These are phyloP conservation scores for Dysphania ambrosioides DNA, from an alignment of 148 eudicot species.

Conservation along the genomic window DNA sequence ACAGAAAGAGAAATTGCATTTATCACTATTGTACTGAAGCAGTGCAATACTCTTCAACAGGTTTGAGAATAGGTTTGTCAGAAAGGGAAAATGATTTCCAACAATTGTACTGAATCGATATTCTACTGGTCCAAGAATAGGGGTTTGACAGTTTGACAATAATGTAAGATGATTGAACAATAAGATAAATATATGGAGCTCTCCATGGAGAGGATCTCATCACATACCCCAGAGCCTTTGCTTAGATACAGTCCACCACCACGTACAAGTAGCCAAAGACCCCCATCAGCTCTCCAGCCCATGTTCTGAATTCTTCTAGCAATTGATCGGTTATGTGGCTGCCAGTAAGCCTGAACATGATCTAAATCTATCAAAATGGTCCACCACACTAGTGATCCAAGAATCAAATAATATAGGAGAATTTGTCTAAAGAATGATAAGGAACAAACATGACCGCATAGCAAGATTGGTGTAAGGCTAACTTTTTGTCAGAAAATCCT, in stretches of 20 bases:
- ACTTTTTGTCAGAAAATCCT: no score
- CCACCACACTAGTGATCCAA: not conserved
- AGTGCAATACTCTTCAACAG: not conserved
- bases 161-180: not conserved
- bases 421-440: not conserved
- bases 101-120: not conserved
- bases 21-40: not conserved
- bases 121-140: constrained; percentile 5
- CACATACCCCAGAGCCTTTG: constrained; percentile 91
- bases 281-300: constrained; percentile 99
- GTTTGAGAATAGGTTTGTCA: constrained; percentile 7
- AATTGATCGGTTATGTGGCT: constrained; percentile 93
- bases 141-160: not conserved
- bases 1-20: not conserved
- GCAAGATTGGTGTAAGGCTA: not conserved
- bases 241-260: constrained; percentile 99
- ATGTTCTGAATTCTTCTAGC: constrained; percentile 96
- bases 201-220: constrained; percentile 14
- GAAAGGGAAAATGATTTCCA: no score
- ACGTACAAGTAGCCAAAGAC: constrained; percentile 96
- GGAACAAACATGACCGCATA: not conserved
- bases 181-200: constrained; percentile 1
- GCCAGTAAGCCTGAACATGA: constrained; percentile 83
- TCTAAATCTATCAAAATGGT: constrained; percentile 1
- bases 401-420: not conserved